Conservation (phyloP, 108 stramenopile genomes). For the Bacterosira constricta region DNA sequence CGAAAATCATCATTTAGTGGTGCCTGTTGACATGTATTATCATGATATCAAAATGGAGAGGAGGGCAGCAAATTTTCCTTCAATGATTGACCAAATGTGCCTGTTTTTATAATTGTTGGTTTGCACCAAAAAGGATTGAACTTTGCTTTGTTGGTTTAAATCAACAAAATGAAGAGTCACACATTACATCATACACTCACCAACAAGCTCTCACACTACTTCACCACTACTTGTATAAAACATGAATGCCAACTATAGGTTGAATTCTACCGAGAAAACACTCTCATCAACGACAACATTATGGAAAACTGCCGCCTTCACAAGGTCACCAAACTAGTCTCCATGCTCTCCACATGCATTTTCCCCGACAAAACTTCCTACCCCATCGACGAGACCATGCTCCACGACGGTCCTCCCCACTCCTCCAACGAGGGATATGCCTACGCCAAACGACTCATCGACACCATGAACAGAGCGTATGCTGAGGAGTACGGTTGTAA, state of each 20-base stretch:
- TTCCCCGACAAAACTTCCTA: conserved; percentile 99
- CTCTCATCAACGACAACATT: conserved; percentile 95
- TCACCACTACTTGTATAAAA: neutral
- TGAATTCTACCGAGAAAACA: conserved; percentile 99
- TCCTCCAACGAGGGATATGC: conserved; percentile 97
- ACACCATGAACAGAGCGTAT: conserved; percentile 98
- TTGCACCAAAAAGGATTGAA: too few species aligned
- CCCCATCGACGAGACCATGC: conserved; percentile 99
- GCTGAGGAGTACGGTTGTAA: conserved; percentile 96
- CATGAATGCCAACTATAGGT: conserved; percentile 59
- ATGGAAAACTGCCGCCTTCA: conserved; percentile 95
- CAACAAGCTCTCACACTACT: neutral
- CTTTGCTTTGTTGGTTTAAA: too few species aligned
- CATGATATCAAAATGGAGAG: too few species aligned
- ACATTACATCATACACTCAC: neutral
- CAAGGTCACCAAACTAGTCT: conserved; percentile 97
- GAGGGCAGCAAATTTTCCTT: too few species aligned
- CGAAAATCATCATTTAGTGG: too few species aligned
- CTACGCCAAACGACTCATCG: conserved; percentile 98
- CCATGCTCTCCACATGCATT: conserved; percentile 97
- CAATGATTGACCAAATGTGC: too few species aligned
- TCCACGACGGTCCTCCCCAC: conserved; percentile 98
- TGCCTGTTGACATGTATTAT: too few species aligned
- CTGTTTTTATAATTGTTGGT: too few species aligned
- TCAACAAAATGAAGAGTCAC: too few species aligned